Percentiles rank a stretch among this genome's conserved stretches.
phyloP scores from a whole-genome alignment of 768 basidiomycete species.

The Tephrocybe sp. region DNA sequence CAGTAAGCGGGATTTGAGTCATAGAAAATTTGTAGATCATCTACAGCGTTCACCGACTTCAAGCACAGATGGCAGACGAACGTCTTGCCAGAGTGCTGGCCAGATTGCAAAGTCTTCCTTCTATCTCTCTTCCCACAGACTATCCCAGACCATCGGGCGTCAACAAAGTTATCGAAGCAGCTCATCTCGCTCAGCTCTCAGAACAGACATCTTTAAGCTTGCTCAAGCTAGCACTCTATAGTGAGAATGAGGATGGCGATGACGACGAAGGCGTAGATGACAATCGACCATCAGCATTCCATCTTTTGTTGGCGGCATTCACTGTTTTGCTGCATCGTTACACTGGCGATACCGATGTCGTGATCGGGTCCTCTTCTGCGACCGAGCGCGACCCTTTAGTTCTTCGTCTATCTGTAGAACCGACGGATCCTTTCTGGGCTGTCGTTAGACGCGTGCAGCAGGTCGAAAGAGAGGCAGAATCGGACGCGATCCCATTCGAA shows the following conservation, averaged over 20 bases:
- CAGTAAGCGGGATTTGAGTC: constrained; percentile 8
- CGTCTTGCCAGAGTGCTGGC: constrained; percentile 57
- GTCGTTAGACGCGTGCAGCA: constrained; percentile 85
- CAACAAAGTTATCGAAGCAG: constrained; percentile 83
- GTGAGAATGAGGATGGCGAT: constrained; percentile 53
- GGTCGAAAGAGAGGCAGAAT: constrained; percentile 79
- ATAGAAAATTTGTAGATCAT: background rate
- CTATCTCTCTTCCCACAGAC: constrained; percentile 92
- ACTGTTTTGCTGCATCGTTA: constrained; percentile 89
- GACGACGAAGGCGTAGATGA: constrained; percentile 42
- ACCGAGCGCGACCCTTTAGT: constrained; percentile 76
- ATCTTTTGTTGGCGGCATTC: constrained; percentile 91
- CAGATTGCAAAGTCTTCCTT: constrained; percentile 79
- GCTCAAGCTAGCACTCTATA: constrained; percentile 78
- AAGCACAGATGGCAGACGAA: constrained; percentile 37
- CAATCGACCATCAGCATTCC: constrained; percentile 78
- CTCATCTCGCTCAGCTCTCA: constrained; percentile 69
- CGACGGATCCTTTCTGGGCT: constrained; percentile 86
- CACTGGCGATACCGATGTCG: constrained; percentile 92
- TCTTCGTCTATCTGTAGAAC: constrained; percentile 80
- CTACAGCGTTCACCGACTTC: background rate
- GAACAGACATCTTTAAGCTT: constrained; percentile 75
- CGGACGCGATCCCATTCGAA: constrained; percentile 82
- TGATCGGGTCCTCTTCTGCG: constrained; percentile 87
- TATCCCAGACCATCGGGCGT: constrained; percentile 82